Percentiles rank a stretch among this genome's conserved stretches.
Conservation (phyloP, 305 asterid species). For the Fraxinus baroniana region DNA sequence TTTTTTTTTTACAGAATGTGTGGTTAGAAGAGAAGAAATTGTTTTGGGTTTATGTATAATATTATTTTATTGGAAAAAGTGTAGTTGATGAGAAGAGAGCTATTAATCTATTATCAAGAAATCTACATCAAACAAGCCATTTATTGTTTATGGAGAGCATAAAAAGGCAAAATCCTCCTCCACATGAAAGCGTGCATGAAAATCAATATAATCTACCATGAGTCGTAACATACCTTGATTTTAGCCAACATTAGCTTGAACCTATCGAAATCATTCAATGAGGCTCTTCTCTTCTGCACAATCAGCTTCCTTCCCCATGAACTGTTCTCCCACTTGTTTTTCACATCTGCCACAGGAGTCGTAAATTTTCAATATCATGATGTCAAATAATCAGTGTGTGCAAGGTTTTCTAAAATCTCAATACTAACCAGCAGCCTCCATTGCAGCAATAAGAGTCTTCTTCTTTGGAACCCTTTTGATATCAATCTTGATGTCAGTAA, state of each 20-base stretch:
- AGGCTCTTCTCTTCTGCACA: constrained; percentile 17
- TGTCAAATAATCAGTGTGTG: neutral
- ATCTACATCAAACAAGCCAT: neutral
- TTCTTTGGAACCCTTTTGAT: constrained; percentile 42
- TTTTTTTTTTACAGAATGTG: no score
- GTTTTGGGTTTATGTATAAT: no score
- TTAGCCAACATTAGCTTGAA: neutral
- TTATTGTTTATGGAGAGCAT: neutral
- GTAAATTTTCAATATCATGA: neutral
- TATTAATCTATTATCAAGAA: neutral
- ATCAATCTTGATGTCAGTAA: constrained; percentile 82
- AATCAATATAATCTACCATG: neutral
- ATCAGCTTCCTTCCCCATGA: constrained; percentile 10
- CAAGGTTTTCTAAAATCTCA: neutral
- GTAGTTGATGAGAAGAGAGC: no score
- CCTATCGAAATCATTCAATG: constrained; percentile 19
- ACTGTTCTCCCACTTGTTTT: constrained; percentile 21
- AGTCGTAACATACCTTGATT: constrained; percentile 34
- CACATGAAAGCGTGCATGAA: neutral
- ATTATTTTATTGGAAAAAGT: no score
- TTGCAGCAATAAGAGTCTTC: constrained; percentile 17
- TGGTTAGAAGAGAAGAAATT: no score
- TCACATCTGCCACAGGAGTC: constrained; percentile 32
- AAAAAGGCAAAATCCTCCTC: neutral
- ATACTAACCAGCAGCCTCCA: constrained; percentile 38